Conservation (phyloP, 257 asterid species). For the Solanum paucissectum region DNA sequence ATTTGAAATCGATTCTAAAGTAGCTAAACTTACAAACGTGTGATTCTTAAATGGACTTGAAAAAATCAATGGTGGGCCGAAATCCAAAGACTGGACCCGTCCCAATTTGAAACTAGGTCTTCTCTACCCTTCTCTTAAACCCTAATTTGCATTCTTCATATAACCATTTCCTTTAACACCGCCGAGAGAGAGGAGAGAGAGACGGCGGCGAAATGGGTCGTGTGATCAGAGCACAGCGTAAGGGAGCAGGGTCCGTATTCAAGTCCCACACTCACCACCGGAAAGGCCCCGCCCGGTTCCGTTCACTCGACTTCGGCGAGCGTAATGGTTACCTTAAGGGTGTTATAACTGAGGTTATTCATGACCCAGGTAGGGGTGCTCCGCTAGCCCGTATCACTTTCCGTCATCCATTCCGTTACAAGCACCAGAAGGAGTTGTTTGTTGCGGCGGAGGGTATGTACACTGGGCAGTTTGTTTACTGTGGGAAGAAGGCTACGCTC, state of each 20-base stretch:
- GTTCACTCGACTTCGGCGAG: constrained; percentile 72
- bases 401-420: constrained; percentile 67
- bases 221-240: constrained; percentile 66
- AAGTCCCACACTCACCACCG: constrained; percentile 78
- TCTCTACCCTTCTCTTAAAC: not conserved
- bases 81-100: not conserved
- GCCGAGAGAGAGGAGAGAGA: not conserved
- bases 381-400: constrained; percentile 61
- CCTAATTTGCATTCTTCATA: not conserved
- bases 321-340: constrained; percentile 80
- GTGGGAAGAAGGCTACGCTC: constrained; percentile 61
- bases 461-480: constrained; percentile 59
- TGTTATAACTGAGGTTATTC: constrained; percentile 54
- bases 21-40: not conserved
- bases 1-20: not conserved
- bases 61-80: not conserved
- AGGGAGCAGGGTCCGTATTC: constrained; percentile 75
- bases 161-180: not conserved
- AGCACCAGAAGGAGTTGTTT: constrained; percentile 75
- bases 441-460: constrained; percentile 74
- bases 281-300: constrained; percentile 65
- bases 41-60: not conserved
- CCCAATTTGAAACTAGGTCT: not conserved
- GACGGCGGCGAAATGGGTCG: constrained; percentile 40
- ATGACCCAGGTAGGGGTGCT: constrained; percentile 80